A percentile compares a stretch with the other conserved stretches of the same genome.
These are phyloP conservation scores for Agroathelia rolfsii DNA, from an alignment of 1,284 basidiomycete genomes.

Conservation along the genomic window DNA sequence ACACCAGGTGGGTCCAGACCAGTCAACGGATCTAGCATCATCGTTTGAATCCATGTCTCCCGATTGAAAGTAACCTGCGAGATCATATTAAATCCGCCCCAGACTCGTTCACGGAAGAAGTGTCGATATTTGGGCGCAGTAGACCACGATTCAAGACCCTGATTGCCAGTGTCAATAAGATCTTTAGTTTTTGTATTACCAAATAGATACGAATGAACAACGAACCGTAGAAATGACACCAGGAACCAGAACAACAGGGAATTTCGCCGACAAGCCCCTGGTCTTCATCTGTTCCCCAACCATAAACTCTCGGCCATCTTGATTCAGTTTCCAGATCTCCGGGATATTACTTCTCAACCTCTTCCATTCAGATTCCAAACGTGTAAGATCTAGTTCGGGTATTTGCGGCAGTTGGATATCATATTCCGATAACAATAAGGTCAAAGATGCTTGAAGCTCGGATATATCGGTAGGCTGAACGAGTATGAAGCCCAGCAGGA, in stretches of 20 bases:
- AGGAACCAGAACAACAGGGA: slow-evolving; percentile 76
- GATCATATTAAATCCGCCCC: slow-evolving; percentile 84
- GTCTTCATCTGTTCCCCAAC: slow-evolving; percentile 67
- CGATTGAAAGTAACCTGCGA: slow-evolving; percentile 81
- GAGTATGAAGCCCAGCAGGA: slow-evolving; percentile 48
- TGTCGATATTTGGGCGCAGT: slow-evolving; percentile 67
- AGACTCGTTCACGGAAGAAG: slow-evolving; percentile 79
- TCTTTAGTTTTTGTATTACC: too few relatives aligned
- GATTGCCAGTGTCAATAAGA: too few relatives aligned
- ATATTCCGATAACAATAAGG: slow-evolving; percentile 47
- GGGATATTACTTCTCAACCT: slow-evolving; percentile 56
- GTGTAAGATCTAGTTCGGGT: slow-evolving; percentile 52
- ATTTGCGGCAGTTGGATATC: slow-evolving; percentile 46
- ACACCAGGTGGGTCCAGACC: slow-evolving; percentile 87
- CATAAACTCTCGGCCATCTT: slow-evolving; percentile 75
- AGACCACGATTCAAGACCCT: slow-evolving; percentile 83
- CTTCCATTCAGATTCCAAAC: slow-evolving; percentile 60
- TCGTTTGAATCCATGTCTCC: slow-evolving; percentile 80
- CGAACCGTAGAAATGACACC: slow-evolving; percentile 70
- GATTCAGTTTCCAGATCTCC: slow-evolving; percentile 73
- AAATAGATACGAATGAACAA: too few relatives aligned
- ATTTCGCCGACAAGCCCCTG: slow-evolving; percentile 59
- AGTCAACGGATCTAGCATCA: slow-evolving; percentile 86
- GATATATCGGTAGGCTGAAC: slow-evolving; percentile 55
- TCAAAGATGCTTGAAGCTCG: slow-evolving; percentile 40